Conservation (phyloP, 768 basidiomycete species). For the Sporobolomyces phaffii region DNA sequence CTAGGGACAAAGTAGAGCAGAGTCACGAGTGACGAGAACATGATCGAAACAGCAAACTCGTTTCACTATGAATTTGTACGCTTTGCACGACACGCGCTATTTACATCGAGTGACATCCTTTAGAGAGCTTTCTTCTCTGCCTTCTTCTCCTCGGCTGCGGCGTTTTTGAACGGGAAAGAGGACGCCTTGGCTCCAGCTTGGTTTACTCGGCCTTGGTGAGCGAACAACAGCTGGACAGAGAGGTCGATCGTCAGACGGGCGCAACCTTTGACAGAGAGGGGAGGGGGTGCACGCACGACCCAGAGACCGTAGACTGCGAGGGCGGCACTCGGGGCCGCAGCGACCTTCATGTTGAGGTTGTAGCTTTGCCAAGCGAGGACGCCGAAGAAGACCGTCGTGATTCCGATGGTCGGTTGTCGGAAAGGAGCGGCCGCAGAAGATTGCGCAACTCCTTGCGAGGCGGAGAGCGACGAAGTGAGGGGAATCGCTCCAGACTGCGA, state of each 20-base stretch:
- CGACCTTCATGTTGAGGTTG: slow-evolving; percentile 10
- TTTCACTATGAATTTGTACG: too few species aligned
- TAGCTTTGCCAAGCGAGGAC: slow-evolving; percentile 12
- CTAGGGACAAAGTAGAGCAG: too few species aligned
- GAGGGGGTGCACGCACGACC: slow-evolving; percentile 15
- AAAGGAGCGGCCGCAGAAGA: slow-evolving; percentile 11
- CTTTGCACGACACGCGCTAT: background rate
- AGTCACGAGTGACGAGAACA: too few species aligned
- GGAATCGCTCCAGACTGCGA: slow-evolving; percentile 28
- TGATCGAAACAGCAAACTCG: too few species aligned
- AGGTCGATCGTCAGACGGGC: background rate
- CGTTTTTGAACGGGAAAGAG: slow-evolving; percentile 31
- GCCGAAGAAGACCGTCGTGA: slow-evolving; percentile 18
- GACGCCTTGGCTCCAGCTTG: background rate
- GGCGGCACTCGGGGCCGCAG: background rate
- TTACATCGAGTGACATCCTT: background rate
- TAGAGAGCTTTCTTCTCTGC: background rate
- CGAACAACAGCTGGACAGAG: slow-evolving; percentile 20
- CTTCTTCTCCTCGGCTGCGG: slow-evolving; percentile 17
- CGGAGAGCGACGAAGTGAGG: slow-evolving; percentile 24
- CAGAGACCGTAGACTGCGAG: slow-evolving; percentile 17
- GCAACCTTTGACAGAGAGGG: background rate
- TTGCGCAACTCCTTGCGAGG: background rate
- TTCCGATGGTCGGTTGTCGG: slow-evolving; percentile 18
- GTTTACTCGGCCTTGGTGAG: slow-evolving; percentile 23